phyloP scores from a whole-genome alignment of 345 rosid genomes.

The Pistacia atlantica region DNA sequence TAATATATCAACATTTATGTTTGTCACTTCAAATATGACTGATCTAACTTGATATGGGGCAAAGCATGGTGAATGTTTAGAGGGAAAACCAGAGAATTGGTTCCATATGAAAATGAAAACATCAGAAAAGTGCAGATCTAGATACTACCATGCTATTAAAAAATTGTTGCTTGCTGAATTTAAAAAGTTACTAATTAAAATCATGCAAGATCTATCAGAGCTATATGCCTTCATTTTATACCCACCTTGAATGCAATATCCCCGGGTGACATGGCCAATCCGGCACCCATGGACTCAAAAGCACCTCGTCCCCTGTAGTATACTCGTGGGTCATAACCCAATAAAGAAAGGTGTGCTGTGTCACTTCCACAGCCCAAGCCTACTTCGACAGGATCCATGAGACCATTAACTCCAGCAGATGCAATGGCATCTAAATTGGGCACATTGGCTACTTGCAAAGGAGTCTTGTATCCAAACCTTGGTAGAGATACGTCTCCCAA shows the following conservation, averaged over 20 bases:
- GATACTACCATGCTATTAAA: background rate
- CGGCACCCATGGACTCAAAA: constrained; percentile 98
- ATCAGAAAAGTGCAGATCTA: background rate
- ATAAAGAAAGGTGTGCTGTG: constrained; percentile 92
- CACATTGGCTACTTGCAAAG: constrained; percentile 72
- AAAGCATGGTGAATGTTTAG: background rate
- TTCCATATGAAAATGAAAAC: background rate
- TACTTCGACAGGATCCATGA: constrained; percentile 99
- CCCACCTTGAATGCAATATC: constrained; percentile 88
- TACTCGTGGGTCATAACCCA: constrained; percentile 91
- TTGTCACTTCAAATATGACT: background rate
- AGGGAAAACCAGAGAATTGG: background rate
- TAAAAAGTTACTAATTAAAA: background rate
- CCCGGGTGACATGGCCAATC: constrained; percentile 96
- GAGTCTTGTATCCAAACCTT: constrained; percentile 70
- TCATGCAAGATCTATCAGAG: background rate
- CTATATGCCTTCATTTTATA: background rate
- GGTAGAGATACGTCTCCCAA: constrained; percentile 91
- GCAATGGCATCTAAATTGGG: constrained; percentile 87
- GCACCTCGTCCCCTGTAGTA: constrained; percentile 96
- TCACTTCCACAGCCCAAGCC: constrained; percentile 99
- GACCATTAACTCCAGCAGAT: constrained; percentile 88
- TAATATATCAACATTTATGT: background rate
- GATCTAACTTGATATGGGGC: background rate
- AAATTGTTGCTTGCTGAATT: background rate